Percentiles rank a stretch among this genome's conserved stretches.
Conservation (phyloP, 192 early-diverging fungal genomes). For the Haplosporangium gracile region DNA sequence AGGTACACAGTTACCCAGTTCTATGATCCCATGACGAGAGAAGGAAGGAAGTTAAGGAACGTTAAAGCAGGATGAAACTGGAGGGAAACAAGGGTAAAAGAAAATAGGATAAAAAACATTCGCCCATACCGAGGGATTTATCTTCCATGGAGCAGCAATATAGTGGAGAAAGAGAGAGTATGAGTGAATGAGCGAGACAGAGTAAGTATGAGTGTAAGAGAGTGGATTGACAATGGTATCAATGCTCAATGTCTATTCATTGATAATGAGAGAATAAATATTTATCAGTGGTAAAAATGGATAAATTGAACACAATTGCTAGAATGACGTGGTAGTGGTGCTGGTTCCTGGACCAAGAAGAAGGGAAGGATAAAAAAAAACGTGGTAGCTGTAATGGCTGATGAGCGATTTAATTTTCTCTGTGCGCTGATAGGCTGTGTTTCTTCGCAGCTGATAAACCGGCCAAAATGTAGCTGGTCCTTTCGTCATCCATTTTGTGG, state of each 20-base stretch:
- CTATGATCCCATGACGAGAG: background rate
- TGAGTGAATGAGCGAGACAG: background rate
- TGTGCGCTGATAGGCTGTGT: background rate
- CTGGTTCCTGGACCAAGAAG: background rate
- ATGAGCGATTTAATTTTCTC: background rate
- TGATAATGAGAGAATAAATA: background rate
- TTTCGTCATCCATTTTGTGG: constrained; percentile 6
- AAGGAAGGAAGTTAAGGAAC: background rate
- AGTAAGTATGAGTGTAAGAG: background rate
- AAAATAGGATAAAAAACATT: background rate
- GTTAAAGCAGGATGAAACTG: constrained; percentile 4
- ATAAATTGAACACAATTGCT: background rate
- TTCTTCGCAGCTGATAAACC: constrained; percentile 1
- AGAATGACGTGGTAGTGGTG: background rate
- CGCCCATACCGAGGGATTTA: constrained; percentile 5
- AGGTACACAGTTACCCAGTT: background rate
- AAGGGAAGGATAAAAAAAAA: background rate
- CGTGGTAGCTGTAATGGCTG: background rate
- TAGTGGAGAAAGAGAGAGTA: background rate
- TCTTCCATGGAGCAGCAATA: background rate
- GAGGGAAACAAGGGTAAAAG: background rate
- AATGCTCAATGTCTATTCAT: background rate
- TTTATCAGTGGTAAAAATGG: background rate
- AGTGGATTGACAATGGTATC: background rate
- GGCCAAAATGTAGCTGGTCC: background rate